Percentiles rank a stretch among this genome's conserved stretches.
phyloP scores from a whole-genome alignment of 495 filamentous ascomycete species.

The Neurospora sp. region DNA sequence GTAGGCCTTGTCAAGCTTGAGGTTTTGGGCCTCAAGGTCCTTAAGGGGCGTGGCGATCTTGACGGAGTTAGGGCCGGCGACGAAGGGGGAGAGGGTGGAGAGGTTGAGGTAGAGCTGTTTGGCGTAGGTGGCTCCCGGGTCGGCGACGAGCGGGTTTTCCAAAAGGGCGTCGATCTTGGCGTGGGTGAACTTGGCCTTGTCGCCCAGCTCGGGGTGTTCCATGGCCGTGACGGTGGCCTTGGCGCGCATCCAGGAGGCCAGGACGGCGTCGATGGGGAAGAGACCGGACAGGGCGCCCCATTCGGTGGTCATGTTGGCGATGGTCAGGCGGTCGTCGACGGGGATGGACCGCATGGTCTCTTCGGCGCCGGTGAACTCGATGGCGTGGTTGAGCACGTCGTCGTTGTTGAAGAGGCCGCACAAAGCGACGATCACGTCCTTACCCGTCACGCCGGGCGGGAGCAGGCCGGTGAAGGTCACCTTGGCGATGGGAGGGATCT shows the following conservation, averaged over 20 bases:
- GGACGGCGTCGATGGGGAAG: conserved; percentile 71
- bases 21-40: conserved; percentile 61
- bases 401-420: conserved; percentile 83
- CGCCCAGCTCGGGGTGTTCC: conserved; percentile 19
- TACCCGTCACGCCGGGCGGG: conserved; percentile 78
- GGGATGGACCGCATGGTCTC: conserved; percentile 66
- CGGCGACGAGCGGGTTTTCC: conserved; percentile 54
- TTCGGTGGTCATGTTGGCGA: conserved; percentile 93
- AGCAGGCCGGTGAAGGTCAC: conserved; percentile 68
- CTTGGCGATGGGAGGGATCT: conserved; percentile 76
- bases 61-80: conserved; percentile 87
- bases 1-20: conserved; percentile 78
- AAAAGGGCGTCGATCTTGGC: conserved; percentile 61
- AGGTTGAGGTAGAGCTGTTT: conserved; percentile 72
- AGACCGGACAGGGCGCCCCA: conserved; percentile 73
- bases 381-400: conserved; percentile 85
- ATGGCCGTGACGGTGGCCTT: conserved; percentile 64
- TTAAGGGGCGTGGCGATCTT: conserved; percentile 72
- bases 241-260: conserved; percentile 64
- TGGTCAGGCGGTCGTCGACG: conserved; percentile 70
- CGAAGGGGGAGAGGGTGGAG: conserved; percentile 73
- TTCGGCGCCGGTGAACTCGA: conserved; percentile 78
- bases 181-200: conserved; percentile 52
- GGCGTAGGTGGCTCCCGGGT: conserved; percentile 70
- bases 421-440: conserved; percentile 88